These are phyloP conservation scores for Taphrina deformans DNA, from an alignment of 1,139 yeast species.

Conservation along the genomic window DNA sequence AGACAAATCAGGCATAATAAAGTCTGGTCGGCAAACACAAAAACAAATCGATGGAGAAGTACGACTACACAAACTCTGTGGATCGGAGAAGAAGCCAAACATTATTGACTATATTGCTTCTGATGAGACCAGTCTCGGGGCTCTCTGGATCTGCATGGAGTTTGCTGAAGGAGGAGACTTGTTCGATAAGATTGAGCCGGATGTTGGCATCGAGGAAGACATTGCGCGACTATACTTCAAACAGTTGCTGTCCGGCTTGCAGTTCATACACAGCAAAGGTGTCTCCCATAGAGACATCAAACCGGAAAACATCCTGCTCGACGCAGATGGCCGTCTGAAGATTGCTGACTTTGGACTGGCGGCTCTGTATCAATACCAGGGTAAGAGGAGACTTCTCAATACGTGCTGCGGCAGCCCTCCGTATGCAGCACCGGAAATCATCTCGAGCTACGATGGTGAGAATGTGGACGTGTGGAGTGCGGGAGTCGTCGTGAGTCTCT, in stretches of 20 bases:
- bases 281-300: slow-evolving; percentile 82
- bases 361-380: slow-evolving; percentile 60
- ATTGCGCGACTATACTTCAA: slow-evolving; percentile 68
- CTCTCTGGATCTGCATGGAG: slow-evolving; percentile 60
- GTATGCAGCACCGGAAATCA: slow-evolving; percentile 69
- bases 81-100: slow-evolving; percentile 54
- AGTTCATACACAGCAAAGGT: slow-evolving; percentile 64
- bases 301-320: slow-evolving; percentile 83
- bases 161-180: slow-evolving; percentile 69
- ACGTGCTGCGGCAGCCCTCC: slow-evolving; percentile 63
- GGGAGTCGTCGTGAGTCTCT: slow-evolving; percentile 51
- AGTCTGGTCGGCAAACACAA: slow-evolving; percentile 49
- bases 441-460: slow-evolving; percentile 50
- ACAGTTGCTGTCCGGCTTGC: slow-evolving; percentile 59
- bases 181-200: slow-evolving; percentile 70
- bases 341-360: slow-evolving; percentile 71
- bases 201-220: slow-evolving; percentile 64
- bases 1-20: slow-evolving; percentile 52
- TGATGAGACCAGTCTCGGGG: slow-evolving; percentile 46
- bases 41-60: slow-evolving; percentile 57
- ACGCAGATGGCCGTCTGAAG: slow-evolving; percentile 62
- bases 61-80: slow-evolving; percentile 56
- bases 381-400: slow-evolving; percentile 39
- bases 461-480: slow-evolving; percentile 64
- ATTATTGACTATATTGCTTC: slow-evolving; percentile 56